Evolutionary conservation across 192 early-diverging fungal species (phyloP).

Genomic region (Phycomyces blakesleeanus): DNA sequence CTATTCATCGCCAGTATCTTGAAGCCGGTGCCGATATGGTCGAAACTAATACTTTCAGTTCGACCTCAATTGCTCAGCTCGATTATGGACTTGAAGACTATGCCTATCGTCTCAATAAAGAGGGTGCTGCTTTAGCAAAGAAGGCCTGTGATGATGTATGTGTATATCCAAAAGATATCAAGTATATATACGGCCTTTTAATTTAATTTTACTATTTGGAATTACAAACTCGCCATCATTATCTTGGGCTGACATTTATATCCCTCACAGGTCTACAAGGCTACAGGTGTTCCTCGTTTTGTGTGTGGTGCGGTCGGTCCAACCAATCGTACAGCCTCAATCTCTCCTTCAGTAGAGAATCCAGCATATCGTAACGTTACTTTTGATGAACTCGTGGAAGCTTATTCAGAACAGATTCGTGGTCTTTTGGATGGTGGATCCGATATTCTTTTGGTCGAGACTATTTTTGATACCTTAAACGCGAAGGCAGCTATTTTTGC

Average conservation of each 20-base stretch:
- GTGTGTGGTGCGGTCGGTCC: conserved; percentile 87
- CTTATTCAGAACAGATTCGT: conserved; percentile 87
- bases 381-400: conserved; percentile 88
- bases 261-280: conserved; percentile 20
- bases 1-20: conserved; percentile 88
- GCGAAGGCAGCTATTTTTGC: conserved; percentile 95
- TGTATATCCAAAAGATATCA: neutral
- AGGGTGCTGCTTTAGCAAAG: conserved; percentile 79
- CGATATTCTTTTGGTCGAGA: conserved; percentile 92
- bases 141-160: conserved; percentile 73
- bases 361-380: conserved; percentile 91
- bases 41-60: conserved; percentile 96
- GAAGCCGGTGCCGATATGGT: conserved; percentile 90
- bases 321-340: conserved; percentile 93
- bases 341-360: conserved; percentile 96
- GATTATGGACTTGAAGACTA: conserved; percentile 85
- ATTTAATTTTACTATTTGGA: too few relatives aligned
- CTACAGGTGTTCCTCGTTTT: conserved; percentile 74
- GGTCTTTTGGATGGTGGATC: conserved; percentile 93
- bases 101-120: conserved; percentile 92
- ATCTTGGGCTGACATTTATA: too few relatives aligned
- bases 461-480: conserved; percentile 97
- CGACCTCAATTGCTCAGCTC: conserved; percentile 87
- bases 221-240: too few relatives aligned
- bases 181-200: neutral